phyloP scores from a whole-genome alignment of 1,284 basidiomycete genomes.

The Athelia psychrophila region DNA sequence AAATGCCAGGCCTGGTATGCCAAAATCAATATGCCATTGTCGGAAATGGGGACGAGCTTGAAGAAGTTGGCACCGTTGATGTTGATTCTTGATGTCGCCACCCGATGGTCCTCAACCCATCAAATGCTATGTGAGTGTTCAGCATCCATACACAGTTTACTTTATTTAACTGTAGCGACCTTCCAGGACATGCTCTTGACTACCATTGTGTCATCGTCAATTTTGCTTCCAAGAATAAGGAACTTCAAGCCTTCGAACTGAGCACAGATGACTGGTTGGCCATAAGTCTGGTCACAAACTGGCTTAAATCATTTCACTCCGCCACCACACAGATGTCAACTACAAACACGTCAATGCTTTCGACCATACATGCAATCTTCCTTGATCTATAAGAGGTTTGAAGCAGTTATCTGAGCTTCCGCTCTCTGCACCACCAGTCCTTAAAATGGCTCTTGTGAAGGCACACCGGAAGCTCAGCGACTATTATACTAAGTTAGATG shows the following conservation, averaged over 20 bases:
- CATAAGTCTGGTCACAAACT: constrained; percentile 14
- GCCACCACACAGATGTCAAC: constrained; percentile 26
- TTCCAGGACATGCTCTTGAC: constrained; percentile 17
- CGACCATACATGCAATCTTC: constrained; percentile 15
- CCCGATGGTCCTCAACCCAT: constrained; percentile 23
- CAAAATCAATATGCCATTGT: constrained; percentile 1
- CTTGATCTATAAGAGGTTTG: constrained; percentile 15
- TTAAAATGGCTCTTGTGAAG: constrained; percentile 7
- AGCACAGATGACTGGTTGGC: constrained; percentile 17
- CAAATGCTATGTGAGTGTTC: constrained; percentile 13
- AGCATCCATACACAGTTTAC: not conserved
- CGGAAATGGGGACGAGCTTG: not conserved
- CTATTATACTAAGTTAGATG: constrained; percentile 11
- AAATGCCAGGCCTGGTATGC: constrained; percentile 4
- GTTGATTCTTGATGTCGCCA: constrained; percentile 20
- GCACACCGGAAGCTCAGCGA: constrained; percentile 18
- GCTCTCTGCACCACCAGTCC: not conserved
- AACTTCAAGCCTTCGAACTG: constrained; percentile 15
- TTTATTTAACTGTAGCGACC: not conserved
- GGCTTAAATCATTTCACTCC: constrained; percentile 18
- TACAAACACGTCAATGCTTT: constrained; percentile 18
- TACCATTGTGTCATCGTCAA: constrained; percentile 11
- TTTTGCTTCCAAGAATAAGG: constrained; percentile 10
- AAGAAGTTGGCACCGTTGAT: constrained; percentile 9
- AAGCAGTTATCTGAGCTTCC: constrained; percentile 8